A percentile compares a stretch with the other conserved stretches of the same genome.
Evolutionary conservation across 2,329 filamentous ascomycete species (phyloP).

Genomic region (Ophiognomonia clavigignenti-juglandacearum): DNA sequence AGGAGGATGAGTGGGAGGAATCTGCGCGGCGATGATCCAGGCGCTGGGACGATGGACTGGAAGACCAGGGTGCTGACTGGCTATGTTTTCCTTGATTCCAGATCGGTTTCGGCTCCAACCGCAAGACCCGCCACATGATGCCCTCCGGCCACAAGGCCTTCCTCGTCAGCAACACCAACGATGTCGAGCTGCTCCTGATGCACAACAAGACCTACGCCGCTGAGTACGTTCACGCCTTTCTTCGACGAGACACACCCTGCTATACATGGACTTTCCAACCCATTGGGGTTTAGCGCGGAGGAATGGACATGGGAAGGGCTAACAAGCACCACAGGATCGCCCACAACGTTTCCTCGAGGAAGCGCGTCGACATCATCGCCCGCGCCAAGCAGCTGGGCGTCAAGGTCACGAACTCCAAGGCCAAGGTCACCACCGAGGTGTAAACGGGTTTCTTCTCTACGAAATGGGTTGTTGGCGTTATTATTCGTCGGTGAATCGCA

Average conservation of each 20-base stretch:
- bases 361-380: constrained; percentile 96
- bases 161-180: constrained; percentile 94
- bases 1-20: background rate
- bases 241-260: too few species aligned
- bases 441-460: constrained; percentile 44
- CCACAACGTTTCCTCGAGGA: constrained; percentile 95
- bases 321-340: constrained; percentile 65
- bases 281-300: too few species aligned
- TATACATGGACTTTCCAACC: too few species aligned
- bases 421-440: constrained; percentile 94
- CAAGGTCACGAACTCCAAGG: constrained; percentile 99
- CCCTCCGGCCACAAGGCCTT: constrained; percentile 99
- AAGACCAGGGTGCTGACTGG: background rate
- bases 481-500: constrained; percentile 18
- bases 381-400: constrained; percentile 97
- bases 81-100: constrained; percentile 34
- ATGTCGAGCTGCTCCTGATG: constrained; percentile 98
- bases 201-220: constrained; percentile 99
- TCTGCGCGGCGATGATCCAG: background rate
- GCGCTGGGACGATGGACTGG: background rate
- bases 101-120: constrained; percentile 99
- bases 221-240: constrained; percentile 64
- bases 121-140: constrained; percentile 98
- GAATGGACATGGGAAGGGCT: background rate
- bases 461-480: constrained; percentile 12